Conservation (phyloP, 345 rosid species). For the Turritis glabra region DNA sequence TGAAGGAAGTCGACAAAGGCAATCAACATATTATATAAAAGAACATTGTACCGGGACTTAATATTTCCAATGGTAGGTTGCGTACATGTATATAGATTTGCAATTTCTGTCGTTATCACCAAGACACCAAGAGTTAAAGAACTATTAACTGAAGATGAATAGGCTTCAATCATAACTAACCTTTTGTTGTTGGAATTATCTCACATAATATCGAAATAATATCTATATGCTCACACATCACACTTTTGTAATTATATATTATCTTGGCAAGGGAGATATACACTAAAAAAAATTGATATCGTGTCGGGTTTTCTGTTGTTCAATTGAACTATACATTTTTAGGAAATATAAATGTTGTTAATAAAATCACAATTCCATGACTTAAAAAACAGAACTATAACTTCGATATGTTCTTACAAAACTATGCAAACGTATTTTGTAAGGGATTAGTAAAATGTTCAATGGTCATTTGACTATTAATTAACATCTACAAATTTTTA, state of each 20-base stretch:
- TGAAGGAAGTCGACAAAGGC: constrained; percentile 31
- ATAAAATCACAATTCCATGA: not conserved
- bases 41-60: constrained; percentile 31
- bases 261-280: constrained; percentile 16
- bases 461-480: not conserved
- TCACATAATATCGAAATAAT: constrained; percentile 16
- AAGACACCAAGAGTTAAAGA: constrained; percentile 3
- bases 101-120: constrained; percentile 31
- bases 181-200: constrained; percentile 21
- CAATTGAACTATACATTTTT: not conserved
- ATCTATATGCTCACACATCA: constrained; percentile 22
- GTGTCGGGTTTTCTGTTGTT: not conserved
- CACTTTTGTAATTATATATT: constrained; percentile 10
- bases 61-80: constrained; percentile 28
- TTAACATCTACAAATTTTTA: not conserved
- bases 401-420: not conserved
- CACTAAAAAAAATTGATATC: not conserved
- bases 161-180: constrained; percentile 29
- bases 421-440: not conserved
- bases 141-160: constrained; percentile 27
- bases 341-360: not conserved
- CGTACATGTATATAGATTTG: constrained; percentile 27
- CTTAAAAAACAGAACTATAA: not conserved
- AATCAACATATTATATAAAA: constrained; percentile 25
- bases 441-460: not conserved